A percentile compares a stretch with the other conserved stretches of the same genome.
These are phyloP conservation scores for Kwoniella bestiolae DNA, from an alignment of 768 basidiomycete species.

Conservation along the genomic window DNA sequence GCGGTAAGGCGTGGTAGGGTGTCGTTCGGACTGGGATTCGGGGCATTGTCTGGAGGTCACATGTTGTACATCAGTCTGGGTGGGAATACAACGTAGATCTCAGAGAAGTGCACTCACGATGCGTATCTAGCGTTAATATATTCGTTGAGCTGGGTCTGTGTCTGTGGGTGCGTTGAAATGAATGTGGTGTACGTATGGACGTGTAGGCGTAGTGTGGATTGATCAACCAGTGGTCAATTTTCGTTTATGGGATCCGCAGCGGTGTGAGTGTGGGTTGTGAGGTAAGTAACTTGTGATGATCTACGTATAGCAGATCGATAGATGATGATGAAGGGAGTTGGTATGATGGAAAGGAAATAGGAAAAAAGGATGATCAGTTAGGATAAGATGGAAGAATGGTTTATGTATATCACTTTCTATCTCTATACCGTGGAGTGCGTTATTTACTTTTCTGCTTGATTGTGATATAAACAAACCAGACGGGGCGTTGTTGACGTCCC, in stretches of 20 bases:
- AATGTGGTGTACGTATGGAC: slow-evolving; percentile 10
- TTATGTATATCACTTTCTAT: no score
- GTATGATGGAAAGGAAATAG: background rate
- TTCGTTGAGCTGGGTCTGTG: background rate
- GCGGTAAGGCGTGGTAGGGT: slow-evolving; percentile 56
- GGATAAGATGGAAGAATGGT: background rate
- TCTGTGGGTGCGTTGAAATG: background rate
- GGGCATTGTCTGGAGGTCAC: slow-evolving; percentile 47
- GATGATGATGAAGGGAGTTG: background rate
- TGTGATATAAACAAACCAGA: slow-evolving; percentile 2
- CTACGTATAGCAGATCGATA: background rate
- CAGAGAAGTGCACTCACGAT: no score
- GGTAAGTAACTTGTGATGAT: slow-evolving; percentile 2
- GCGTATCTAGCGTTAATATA: no score
- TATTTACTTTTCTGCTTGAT: slow-evolving; percentile 9
- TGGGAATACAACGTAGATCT: no score
- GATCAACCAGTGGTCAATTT: slow-evolving; percentile 26
- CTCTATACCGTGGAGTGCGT: slow-evolving; percentile 9
- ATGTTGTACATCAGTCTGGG: background rate
- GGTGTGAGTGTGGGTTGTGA: background rate
- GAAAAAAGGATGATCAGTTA: slow-evolving; percentile 6
- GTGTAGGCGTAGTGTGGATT: slow-evolving; percentile 3
- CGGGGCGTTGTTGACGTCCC: slow-evolving; percentile 22
- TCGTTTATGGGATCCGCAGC: slow-evolving; percentile 14
- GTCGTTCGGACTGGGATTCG: slow-evolving; percentile 58